These are phyloP conservation scores for Sordariomycetes sp. DNA, from an alignment of 2,329 filamentous ascomycete genomes.

Conservation along the genomic window DNA sequence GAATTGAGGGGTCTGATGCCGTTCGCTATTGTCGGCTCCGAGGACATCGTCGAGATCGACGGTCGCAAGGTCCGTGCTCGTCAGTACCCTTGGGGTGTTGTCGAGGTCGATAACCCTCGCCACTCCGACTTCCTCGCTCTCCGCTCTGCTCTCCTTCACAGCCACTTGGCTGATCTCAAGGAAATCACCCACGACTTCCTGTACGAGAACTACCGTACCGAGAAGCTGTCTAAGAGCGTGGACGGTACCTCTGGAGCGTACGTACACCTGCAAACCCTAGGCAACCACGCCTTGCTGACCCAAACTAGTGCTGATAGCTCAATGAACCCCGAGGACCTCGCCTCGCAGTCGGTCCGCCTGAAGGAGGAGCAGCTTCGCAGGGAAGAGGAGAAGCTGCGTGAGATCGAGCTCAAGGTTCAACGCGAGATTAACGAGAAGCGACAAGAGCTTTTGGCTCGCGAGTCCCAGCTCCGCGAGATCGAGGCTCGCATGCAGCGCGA, in stretches of 20 bases:
- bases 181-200: conserved; percentile 99
- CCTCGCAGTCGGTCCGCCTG: conserved; percentile 92
- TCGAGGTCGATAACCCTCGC: conserved; percentile 97
- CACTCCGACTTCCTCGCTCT: conserved; percentile 98
- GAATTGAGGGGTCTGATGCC: conserved; percentile 97
- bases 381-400: conserved; percentile 98
- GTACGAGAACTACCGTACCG: conserved; percentile 99
- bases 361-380: conserved; percentile 99
- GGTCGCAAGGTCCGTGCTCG: conserved; percentile 86
- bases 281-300: too few relatives aligned
- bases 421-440: conserved; percentile 99
- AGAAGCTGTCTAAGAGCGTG: conserved; percentile 99
- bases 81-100: conserved; percentile 98
- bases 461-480: conserved; percentile 97
- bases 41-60: conserved; percentile 89
- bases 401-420: conserved; percentile 99
- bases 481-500: conserved; percentile 95
- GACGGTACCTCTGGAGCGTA: conserved; percentile 84
- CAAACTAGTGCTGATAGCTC: conserved; percentile 56
- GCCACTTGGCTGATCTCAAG: conserved; percentile 95
- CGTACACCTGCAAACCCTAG: conserved; percentile 36
- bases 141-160: conserved; percentile 91
- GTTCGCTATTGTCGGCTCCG: conserved; percentile 96
- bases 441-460: conserved; percentile 92
- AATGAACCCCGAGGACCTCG: conserved; percentile 96